These are phyloP conservation scores for Pseudocercospora fuligena DNA, from an alignment of 2,329 filamentous ascomycete genomes.

Conservation along the genomic window DNA sequence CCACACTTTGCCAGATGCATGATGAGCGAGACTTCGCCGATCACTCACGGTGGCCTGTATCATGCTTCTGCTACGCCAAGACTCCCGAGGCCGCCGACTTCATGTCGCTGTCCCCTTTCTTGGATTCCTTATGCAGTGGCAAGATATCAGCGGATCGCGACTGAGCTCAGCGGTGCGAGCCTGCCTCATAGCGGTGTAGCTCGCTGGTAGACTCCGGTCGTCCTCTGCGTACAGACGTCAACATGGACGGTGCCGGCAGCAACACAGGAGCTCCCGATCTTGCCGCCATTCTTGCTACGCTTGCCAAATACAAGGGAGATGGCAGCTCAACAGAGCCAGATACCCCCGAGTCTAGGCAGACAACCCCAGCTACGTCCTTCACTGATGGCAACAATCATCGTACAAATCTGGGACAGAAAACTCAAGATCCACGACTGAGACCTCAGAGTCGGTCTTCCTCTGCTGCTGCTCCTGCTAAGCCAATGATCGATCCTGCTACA, in stretches of 20 bases:
- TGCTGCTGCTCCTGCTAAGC: constrained; percentile 24
- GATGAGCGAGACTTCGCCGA: constrained; percentile 1
- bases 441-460: constrained; percentile 32
- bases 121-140: no score
- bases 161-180: no score
- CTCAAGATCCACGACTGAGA: constrained; percentile 31
- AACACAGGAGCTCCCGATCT: constrained; percentile 34
- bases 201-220: not conserved
- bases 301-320: constrained; percentile 32
- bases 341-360: constrained; percentile 4
- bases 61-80: not conserved
- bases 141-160: no score
- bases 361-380: not conserved
- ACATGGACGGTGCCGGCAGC: constrained; percentile 3
- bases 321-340: constrained; percentile 3
- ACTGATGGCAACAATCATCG: not conserved
- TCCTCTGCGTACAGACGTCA: not conserved
- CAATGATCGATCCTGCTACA: constrained; percentile 51
- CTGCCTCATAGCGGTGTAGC: not conserved
- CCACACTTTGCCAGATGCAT: constrained; percentile 15
- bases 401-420: not conserved
- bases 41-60: not conserved
- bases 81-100: constrained; percentile 3
- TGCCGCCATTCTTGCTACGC: constrained; percentile 42
- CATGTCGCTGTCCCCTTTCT: not conserved